These are phyloP conservation scores for Stereocaulon alpinum DNA, from an alignment of 495 filamentous ascomycete species.

Conservation along the genomic window DNA sequence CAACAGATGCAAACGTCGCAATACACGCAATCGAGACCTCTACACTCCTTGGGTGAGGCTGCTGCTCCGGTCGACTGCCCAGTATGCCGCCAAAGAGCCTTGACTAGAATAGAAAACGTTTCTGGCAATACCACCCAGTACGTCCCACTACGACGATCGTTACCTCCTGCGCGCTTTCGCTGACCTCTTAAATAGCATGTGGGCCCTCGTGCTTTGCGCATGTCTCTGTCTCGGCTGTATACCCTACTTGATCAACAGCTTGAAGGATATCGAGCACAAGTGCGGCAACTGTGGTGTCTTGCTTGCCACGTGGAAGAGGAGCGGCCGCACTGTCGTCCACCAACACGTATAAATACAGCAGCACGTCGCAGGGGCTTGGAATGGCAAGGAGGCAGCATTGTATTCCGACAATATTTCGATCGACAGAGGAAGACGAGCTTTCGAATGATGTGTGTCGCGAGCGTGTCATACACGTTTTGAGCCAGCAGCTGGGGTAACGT, in stretches of 20 bases:
- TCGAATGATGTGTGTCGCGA: too few relatives aligned
- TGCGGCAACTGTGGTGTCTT: conserved; percentile 39
- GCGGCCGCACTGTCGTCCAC: conserved; percentile 37
- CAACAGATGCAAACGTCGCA: conserved; percentile 18
- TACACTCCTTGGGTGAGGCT: conserved; percentile 25
- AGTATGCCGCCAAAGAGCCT: conserved; percentile 34
- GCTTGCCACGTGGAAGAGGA: conserved; percentile 44
- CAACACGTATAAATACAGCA: conserved; percentile 14
- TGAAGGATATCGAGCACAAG: conserved; percentile 44
- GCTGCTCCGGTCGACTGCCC: conserved; percentile 43
- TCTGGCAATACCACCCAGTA: conserved; percentile 43
- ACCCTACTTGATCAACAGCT: conserved; percentile 39
- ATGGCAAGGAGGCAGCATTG: not conserved
- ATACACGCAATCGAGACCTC: conserved; percentile 27
- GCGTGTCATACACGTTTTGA: too few relatives aligned
- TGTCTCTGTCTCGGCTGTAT: conserved; percentile 42
- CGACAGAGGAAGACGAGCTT: too few relatives aligned
- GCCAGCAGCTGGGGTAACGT: too few relatives aligned
- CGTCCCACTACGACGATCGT: conserved; percentile 12
- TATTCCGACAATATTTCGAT: too few relatives aligned
- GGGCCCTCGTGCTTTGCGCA: conserved; percentile 38
- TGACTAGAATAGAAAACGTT: conserved; percentile 35
- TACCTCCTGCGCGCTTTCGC: not conserved
- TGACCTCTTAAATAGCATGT: conserved; percentile 29
- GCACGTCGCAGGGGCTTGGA: not conserved